Base-by-base conservation (phyloP, 768 basidiomycete species). In the Thelephora aurantiotincta region DNA sequence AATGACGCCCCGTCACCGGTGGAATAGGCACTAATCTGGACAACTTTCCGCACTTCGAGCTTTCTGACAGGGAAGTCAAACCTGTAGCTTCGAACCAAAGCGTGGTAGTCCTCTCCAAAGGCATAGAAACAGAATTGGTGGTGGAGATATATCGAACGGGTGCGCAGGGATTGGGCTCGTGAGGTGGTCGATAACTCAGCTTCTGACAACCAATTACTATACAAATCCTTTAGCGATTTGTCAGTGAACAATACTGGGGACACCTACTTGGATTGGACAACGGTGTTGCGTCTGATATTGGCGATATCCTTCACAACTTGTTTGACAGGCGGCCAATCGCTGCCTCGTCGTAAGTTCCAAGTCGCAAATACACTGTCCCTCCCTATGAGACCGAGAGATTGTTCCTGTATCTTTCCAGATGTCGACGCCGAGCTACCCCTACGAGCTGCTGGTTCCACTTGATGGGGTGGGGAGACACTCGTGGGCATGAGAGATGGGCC, bases 61-160 rank as follows among this genome's bases (percentile, higher is more conserved):
- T 74, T 77, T 34, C 57, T 44, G 1, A 73, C 76, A 1, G 67
- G 61, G 33, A 80, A 67, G 48, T 78, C 77, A 42, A 84, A 68
- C 47, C 76, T 74, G 51, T 74, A 75, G 3, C 72, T 70, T 33
- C 78, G 76, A 34, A 82, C 74, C n/a, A 85, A 74, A 0, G 85
- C 81, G 48, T 88, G 80, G 57, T 89, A 87, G 54, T 90, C 80
- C 52, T 82, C 77, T 11, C 77, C 77, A 0, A 90, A 71, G 1
- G 77, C 72, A 54, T 76, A 72, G 68, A 94, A 94, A 11, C 79
- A 69, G 59, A 94, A 88, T 51, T 93, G 88, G 53, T 89, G 85
- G 0, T 80, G 77, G 14, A 88, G 77, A 61, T 94, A 94, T 26
- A 96, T 71, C 0, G 85, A 71, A 0, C 79, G 73, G 2, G 89